Conservation (phyloP, 2,329 filamentous ascomycete species). For the Ophiostoma angusticollis region DNA sequence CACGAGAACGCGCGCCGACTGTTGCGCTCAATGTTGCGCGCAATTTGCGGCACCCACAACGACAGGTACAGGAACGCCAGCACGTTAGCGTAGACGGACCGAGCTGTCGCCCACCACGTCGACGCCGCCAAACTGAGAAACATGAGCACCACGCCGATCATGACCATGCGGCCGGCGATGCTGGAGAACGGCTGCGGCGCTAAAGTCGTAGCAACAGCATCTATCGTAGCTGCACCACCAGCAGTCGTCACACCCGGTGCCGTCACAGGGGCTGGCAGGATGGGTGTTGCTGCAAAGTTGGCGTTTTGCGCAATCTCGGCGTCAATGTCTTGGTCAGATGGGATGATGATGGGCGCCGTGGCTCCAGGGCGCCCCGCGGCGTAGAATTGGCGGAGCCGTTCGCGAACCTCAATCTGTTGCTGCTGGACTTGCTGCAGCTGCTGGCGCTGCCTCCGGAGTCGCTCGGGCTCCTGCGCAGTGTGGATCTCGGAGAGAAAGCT, state of each 20-base stretch:
- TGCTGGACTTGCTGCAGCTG: slow-evolving; percentile 17
- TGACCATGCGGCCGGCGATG: slow-evolving; percentile 43
- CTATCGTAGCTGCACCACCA: slow-evolving; percentile 16
- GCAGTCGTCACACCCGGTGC: too few species aligned
- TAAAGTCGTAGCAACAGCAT: slow-evolving; percentile 19
- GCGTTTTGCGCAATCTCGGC: slow-evolving; percentile 40
- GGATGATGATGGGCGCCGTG: slow-evolving; percentile 39
- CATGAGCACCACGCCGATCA: slow-evolving; percentile 41
- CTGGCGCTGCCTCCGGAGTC: slow-evolving; percentile 29
- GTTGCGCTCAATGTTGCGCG: slow-evolving; percentile 80
- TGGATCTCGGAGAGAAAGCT: slow-evolving; percentile 48
- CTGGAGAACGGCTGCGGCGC: slow-evolving; percentile 33
- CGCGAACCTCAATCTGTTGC: slow-evolving; percentile 15
- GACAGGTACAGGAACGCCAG: slow-evolving; percentile 69
- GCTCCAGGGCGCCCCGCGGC: slow-evolving; percentile 11
- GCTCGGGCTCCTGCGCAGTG: slow-evolving; percentile 46
- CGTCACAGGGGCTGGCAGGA: slow-evolving; percentile 15
- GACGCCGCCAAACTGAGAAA: slow-evolving; percentile 47
- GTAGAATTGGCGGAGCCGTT: slow-evolving; percentile 15
- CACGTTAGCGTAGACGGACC: slow-evolving; percentile 45
- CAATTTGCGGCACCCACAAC: slow-evolving; percentile 85
- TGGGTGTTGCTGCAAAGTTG: slow-evolving; percentile 18
- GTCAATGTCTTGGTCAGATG: slow-evolving; percentile 51
- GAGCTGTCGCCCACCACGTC: slow-evolving; percentile 45
- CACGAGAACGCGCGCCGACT: slow-evolving; percentile 83